These are phyloP conservation scores for Triangularia verruculosa DNA, from an alignment of 2,329 filamentous ascomycete genomes.

Conservation along the genomic window DNA sequence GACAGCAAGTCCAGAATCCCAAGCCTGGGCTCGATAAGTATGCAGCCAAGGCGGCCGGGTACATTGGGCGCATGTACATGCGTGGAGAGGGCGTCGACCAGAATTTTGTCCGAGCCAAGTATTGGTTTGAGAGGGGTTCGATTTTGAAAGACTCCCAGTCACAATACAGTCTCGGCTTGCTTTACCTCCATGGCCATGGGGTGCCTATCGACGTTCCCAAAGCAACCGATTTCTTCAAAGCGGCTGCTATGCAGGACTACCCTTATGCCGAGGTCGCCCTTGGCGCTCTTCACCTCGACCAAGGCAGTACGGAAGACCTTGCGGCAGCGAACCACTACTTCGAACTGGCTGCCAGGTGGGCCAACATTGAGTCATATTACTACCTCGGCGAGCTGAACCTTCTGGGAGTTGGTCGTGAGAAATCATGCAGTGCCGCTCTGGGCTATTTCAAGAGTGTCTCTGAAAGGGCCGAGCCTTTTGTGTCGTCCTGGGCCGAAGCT, in stretches of 20 bases:
- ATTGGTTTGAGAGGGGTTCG: conserved; percentile 81
- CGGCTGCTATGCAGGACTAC: conserved; percentile 78
- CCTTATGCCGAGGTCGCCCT: conserved; percentile 78
- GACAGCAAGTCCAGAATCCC: conserved; percentile 67
- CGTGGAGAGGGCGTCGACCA: conserved; percentile 81
- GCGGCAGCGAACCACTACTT: conserved; percentile 79
- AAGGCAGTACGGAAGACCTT: conserved; percentile 69
- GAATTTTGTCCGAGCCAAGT: conserved; percentile 70
- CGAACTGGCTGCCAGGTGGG: conserved; percentile 77
- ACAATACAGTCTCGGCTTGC: conserved; percentile 78
- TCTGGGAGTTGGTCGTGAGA: conserved; percentile 75
- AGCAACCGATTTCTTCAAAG: conserved; percentile 73
- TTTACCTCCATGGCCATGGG: conserved; percentile 78
- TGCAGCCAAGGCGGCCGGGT: conserved; percentile 80
- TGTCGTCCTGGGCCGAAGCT: conserved; percentile 78
- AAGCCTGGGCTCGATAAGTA: conserved; percentile 71
- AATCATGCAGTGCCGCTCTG: conserved; percentile 72
- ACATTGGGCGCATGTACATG: conserved; percentile 84
- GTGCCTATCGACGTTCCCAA: conserved; percentile 62
- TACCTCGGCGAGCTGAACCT: conserved; percentile 86
- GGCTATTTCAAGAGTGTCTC: conserved; percentile 80
- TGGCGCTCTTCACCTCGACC: conserved; percentile 81
- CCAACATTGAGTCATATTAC: conserved; percentile 85
- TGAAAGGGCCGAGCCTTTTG: conserved; percentile 67
- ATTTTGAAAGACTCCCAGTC: conserved; percentile 75